Base-by-base conservation (phyloP, 495 filamentous ascomycete genomes). In the Bombardia bombarda region DNA sequence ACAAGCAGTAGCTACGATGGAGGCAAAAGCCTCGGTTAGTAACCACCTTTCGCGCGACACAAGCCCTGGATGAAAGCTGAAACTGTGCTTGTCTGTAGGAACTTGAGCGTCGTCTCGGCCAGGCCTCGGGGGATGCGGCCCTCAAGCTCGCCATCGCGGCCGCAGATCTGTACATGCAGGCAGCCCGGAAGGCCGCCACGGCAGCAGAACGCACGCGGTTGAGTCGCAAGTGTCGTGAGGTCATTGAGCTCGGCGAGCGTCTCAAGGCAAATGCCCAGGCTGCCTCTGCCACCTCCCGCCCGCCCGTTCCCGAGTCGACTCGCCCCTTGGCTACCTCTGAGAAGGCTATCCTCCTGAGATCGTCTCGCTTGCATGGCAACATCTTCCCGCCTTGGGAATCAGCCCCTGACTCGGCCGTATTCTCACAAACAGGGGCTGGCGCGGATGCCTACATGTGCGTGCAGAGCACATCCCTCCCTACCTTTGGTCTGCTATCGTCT, bases 361-460 rank as follows among this genome's bases (percentile, higher is more conserved):
- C 78, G 2, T 88, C 88, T 12, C 83, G 80, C 40, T 63, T 98
- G 8, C 84, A 94, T 56, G 84, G 84, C 7, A 82, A 77, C 47
- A 68, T 77, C 3, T 97, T 94, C 52, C 87, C 81, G 7, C 87
- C 86, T 4, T 98, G 92, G 92, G 68, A 74, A 13, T 59, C 61
- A 10, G 55, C 75, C 21, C 86, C 87, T 0, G 54, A 55, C 7
- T 32, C 66, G 0, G 52, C 62, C 4, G 72, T 79, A 20, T 89
- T 90, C 50, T 49, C 42, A 19, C 45, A 62, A 21, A 45, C 64
- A 4, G 48, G 38, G 17, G 48, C 58, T 20, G 66, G 73, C 40
- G 78, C 68, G 19, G 40, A 34, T 25, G 38, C 13, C 4, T 52
- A 45, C 19, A 44, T 52, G 60, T 58, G 46, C 38, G 47, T 54